Evolutionary conservation across 257 asterid genomes (phyloP).

Genomic region (Fraxinus americana): DNA sequence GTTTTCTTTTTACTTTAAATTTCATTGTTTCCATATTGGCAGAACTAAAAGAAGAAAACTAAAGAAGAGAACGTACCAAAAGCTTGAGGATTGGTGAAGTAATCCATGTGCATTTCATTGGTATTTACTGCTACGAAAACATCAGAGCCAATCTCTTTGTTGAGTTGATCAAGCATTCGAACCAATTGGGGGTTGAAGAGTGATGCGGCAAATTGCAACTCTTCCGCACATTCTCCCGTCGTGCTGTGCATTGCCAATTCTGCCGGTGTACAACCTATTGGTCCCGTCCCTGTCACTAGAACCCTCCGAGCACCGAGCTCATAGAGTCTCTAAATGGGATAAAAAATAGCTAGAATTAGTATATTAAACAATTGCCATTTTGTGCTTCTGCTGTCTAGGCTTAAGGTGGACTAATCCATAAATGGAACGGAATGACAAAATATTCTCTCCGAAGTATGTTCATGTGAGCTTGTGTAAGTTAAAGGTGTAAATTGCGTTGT

Average conservation of each 20-base stretch:
- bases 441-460: too few relatives aligned
- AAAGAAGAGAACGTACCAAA: conserved; percentile 45
- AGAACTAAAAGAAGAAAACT: background rate
- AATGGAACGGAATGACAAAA: too few relatives aligned
- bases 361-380: background rate
- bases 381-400: background rate
- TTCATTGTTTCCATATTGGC: too few relatives aligned
- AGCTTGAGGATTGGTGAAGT: conserved; percentile 56
- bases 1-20: too few relatives aligned
- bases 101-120: conserved; percentile 58
- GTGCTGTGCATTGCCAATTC: conserved; percentile 62
- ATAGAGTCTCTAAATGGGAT: conserved; percentile 45
- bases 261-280: conserved; percentile 87
- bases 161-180: conserved; percentile 54
- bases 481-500: too few relatives aligned
- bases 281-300: conserved; percentile 93
- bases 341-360: background rate
- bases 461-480: too few relatives aligned
- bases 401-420: too few relatives aligned
- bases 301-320: conserved; percentile 61
- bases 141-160: conserved; percentile 43
- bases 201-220: conserved; percentile 56
- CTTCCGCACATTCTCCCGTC: conserved; percentile 64
- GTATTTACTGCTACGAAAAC: conserved; percentile 69
- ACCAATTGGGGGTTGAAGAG: conserved; percentile 65